These are phyloP conservation scores for Verticillium isaacii DNA, from an alignment of 2,329 filamentous ascomycete genomes.

Conservation along the genomic window DNA sequence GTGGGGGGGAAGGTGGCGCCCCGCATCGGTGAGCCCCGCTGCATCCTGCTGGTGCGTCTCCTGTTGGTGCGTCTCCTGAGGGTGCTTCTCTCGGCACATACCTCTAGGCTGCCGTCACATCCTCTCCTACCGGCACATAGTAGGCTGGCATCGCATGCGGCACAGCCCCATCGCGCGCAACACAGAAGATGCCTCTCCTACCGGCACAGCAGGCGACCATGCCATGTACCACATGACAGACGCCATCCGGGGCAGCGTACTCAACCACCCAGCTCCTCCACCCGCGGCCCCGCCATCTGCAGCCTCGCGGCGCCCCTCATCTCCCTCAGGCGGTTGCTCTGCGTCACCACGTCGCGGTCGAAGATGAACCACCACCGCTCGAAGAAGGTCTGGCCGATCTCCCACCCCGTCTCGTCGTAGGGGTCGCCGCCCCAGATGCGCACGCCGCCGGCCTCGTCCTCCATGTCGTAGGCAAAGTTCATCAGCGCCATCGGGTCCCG, in stretches of 20 bases:
- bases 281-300: constrained; percentile 4
- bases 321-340: constrained; percentile 46
- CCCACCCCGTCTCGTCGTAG: constrained; percentile 45
- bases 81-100: no score
- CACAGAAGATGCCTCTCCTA: not conserved
- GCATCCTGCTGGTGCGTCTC: no score
- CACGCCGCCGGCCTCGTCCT: constrained; percentile 48
- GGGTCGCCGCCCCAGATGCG: constrained; percentile 45
- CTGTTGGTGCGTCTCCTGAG: no score
- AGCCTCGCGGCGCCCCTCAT: constrained; percentile 34
- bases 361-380: constrained; percentile 58
- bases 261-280: not conserved
- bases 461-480: constrained; percentile 51
- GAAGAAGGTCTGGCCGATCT: constrained; percentile 54
- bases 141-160: no score
- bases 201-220: no score
- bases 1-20: not conserved
- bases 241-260: no score
- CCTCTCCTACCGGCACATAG: no score
- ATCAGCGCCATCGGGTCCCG: constrained; percentile 41
- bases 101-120: no score
- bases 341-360: constrained; percentile 46
- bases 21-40: not conserved
- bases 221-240: no score
- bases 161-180: no score